Evolutionary conservation across 805 yeast genomes (phyloP), one percentile per base, ranked within the genome.

Genomic region (Starmerella roubikii): DNA sequence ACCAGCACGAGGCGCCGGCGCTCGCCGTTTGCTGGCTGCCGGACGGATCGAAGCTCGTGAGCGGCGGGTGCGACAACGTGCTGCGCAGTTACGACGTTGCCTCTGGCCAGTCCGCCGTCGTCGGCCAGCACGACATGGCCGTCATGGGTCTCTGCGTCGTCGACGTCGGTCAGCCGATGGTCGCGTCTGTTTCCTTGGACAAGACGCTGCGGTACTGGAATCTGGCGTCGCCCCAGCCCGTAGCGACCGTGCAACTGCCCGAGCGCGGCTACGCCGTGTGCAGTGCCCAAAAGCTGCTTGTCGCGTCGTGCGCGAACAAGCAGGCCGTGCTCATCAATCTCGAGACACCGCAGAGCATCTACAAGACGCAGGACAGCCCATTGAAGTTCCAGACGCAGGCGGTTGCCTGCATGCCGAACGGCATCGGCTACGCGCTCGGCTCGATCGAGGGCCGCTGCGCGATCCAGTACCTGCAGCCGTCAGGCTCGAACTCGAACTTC

Each of bases 181-280:
- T 88, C 21, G 96, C 85, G 3, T 74, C 86, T 32, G 95, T 94
- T 7, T 83, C 95, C 6, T 91, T 96, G 96, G 98, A 91, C 61
- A 85, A 84, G 61, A 84, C 96, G 1, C 62, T 91, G 46, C 76
- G 74, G 56, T 91, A 91, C 60, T 88, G 98, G 98, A 97, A 91
- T 61, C 67, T 81, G 62, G 76, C 96, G 54, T 76, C 76, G 48
- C 80, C 78, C 32, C 36, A 33, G 22, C 91, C 97, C 15, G 70
- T 88, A 17, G 72, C 85, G 16, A 80, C 93, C 3, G 63, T 91
- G 30, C 71, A 72, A 52, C 64, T 91, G 57, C 94, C 97, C 0
- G 97, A 91, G 49, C 67, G 94, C 38, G 94, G 83, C 0, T 88
- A 85, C 61, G 65, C 85, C 11, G 79, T 88, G 93, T 95, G 86